phyloP scores from a whole-genome alignment of 495 filamentous ascomycete genomes.

The Aspergillus conjunctus region DNA sequence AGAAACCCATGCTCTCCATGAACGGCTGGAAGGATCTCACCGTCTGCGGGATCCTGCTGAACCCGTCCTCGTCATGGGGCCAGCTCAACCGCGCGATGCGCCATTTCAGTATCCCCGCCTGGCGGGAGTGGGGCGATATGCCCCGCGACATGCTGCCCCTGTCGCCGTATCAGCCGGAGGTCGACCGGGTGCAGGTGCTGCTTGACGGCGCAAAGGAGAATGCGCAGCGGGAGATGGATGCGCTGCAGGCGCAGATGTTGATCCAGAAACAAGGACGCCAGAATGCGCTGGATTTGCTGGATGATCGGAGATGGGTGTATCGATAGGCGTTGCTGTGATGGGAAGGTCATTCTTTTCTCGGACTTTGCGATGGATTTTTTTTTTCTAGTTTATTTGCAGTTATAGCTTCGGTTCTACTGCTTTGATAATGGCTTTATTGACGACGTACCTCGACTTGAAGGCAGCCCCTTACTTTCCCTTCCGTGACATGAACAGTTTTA shows the following conservation, averaged over 20 bases:
- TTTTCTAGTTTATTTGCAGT: too few relatives aligned
- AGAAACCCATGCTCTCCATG: conserved; percentile 12
- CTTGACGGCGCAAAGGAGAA: conserved; percentile 7
- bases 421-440: too few relatives aligned
- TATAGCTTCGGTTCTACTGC: too few relatives aligned
- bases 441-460: too few relatives aligned
- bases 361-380: too few relatives aligned
- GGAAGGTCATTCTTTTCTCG: too few relatives aligned
- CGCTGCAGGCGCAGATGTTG: conserved; percentile 4
- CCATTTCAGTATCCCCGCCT: background rate
- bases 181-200: conserved; percentile 12
- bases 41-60: background rate
- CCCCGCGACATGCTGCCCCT: conserved; percentile 16
- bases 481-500: too few relatives aligned
- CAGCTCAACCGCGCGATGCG: conserved; percentile 12
- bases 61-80: conserved; percentile 4
- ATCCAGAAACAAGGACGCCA: conserved; percentile 8
- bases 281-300: conserved; percentile 16
- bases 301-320: conserved; percentile 20
- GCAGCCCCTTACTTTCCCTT: too few relatives aligned
- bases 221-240: conserved; percentile 12
- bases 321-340: background rate
- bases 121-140: conserved; percentile 5
- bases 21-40: conserved; percentile 3
- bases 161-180: conserved; percentile 12